Evolutionary conservation across 208 protist species (phyloP).

Genomic region (Endotrypanum monterogeii): DNA sequence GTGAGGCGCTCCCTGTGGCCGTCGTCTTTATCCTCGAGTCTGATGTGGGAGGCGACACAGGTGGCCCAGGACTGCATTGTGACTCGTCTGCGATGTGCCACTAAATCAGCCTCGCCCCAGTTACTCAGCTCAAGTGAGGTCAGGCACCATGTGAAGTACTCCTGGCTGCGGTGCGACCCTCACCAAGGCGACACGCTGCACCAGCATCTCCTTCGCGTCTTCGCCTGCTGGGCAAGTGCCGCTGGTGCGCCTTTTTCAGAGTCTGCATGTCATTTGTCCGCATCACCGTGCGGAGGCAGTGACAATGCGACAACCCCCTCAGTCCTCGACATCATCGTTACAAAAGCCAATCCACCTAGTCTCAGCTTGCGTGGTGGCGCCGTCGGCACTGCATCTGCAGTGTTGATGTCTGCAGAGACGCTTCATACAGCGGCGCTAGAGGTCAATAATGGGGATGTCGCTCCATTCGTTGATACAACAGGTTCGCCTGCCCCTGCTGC

Average conservation of each 20-base stretch:
- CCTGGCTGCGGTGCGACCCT: conserved; percentile 18
- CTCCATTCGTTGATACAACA: neutral
- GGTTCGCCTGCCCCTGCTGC: neutral
- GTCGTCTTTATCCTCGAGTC: neutral
- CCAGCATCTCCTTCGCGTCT: neutral
- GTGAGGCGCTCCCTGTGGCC: conserved; percentile 6
- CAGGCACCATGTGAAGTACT: neutral
- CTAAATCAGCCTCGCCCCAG: neutral
- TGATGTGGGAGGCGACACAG: conserved; percentile 24
- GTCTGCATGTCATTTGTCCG: neutral
- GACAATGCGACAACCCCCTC: neutral
- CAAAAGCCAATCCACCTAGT: conserved; percentile 11
- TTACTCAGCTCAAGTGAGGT: neutral
- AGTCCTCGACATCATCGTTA: conserved; percentile 10
- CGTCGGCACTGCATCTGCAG: conserved; percentile 1
- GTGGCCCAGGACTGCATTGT: conserved; percentile 13
- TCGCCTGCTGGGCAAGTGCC: conserved; percentile 4
- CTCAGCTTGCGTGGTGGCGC: conserved; percentile 25
- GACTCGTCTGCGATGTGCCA: neutral
- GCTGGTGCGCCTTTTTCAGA: neutral
- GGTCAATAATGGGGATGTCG: neutral
- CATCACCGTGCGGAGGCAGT: neutral
- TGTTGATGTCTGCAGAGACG: conserved; percentile 26
- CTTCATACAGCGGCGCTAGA: conserved; percentile 5
- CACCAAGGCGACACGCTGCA: conserved; percentile 10